These are phyloP conservation scores for Tetragonia tetragonoides DNA, from an alignment of 148 eudicot species.

Conservation along the genomic window DNA sequence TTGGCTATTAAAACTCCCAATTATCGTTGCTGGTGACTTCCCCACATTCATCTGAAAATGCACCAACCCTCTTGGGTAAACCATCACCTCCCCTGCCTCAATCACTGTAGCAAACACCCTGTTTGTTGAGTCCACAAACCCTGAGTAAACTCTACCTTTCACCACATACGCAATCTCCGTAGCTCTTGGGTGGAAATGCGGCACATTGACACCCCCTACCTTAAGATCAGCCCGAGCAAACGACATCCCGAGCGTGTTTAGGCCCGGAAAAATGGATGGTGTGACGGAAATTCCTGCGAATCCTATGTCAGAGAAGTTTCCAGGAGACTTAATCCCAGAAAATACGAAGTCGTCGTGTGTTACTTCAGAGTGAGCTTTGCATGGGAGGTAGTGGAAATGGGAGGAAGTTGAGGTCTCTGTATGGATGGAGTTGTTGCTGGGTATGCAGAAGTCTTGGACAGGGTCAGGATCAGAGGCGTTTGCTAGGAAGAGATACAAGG, in stretches of 20 bases:
- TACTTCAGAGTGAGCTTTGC: slow-evolving; percentile 35
- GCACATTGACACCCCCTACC: slow-evolving; percentile 48
- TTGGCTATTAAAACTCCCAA: slow-evolving; percentile 50
- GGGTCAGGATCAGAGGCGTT: slow-evolving; percentile 44
- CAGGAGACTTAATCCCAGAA: slow-evolving; percentile 37
- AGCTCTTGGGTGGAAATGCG: slow-evolving; percentile 54
- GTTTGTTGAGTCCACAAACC: slow-evolving; percentile 46
- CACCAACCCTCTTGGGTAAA: slow-evolving; percentile 49
- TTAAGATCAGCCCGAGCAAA: slow-evolving; percentile 47
- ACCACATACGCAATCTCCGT: slow-evolving; percentile 39
- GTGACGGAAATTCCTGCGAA: slow-evolving; percentile 42
- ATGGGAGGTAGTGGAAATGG: slow-evolving; percentile 22
- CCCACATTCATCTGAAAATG: slow-evolving; percentile 57
- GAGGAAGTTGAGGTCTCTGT: slow-evolving; percentile 16
- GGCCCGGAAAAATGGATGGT: slow-evolving; percentile 40
- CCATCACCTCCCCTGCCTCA: slow-evolving; percentile 49
- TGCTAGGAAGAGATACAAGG: slow-evolving; percentile 12
- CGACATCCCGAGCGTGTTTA: slow-evolving; percentile 50
- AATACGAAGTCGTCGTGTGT: slow-evolving; percentile 33
- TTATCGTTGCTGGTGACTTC: slow-evolving; percentile 26
- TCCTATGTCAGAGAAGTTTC: slow-evolving; percentile 44
- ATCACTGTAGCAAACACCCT: slow-evolving; percentile 38
- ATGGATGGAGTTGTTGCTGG: slow-evolving; percentile 23
- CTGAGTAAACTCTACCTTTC: slow-evolving; percentile 40
- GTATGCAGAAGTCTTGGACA: slow-evolving; percentile 53